Evolutionary conservation across 257 asterid genomes (phyloP).

Genomic region (Ehretia macrophylla): DNA sequence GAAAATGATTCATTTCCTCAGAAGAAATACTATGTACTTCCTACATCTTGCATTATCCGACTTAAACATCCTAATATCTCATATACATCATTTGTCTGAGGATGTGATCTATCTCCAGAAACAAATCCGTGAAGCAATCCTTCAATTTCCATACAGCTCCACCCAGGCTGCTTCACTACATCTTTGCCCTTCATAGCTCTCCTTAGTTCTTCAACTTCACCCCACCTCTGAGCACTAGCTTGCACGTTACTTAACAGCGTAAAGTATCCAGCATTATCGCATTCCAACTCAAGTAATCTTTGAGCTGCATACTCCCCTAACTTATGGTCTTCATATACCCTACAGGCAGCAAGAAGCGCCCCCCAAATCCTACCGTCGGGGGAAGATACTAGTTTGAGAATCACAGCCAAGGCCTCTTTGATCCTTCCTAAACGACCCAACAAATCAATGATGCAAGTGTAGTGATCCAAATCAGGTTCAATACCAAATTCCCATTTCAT

Average conservation of each 20-base stretch:
- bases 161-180: slow-evolving; percentile 41
- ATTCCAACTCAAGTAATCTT: slow-evolving; percentile 30
- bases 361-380: slow-evolving; percentile 50
- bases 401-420: slow-evolving; percentile 36
- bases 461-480: slow-evolving; percentile 42
- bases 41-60: slow-evolving; percentile 5
- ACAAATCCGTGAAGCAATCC: slow-evolving; percentile 36
- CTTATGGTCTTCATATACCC: slow-evolving; percentile 26
- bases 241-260: slow-evolving; percentile 33
- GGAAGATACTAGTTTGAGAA: slow-evolving; percentile 22
- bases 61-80: slow-evolving; percentile 18
- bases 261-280: slow-evolving; percentile 33
- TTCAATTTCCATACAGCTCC: slow-evolving; percentile 43
- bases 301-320: slow-evolving; percentile 29
- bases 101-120: slow-evolving; percentile 39
- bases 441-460: slow-evolving; percentile 47
- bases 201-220: slow-evolving; percentile 37
- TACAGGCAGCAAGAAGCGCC: slow-evolving; percentile 40
- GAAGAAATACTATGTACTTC: background rate
- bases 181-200: slow-evolving; percentile 28
- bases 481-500: slow-evolving; percentile 32
- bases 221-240: slow-evolving; percentile 37
- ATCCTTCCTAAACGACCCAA: slow-evolving; percentile 41
- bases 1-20: too few species aligned
- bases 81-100: slow-evolving; percentile 19